Evolutionary conservation across 2,329 filamentous ascomycete species (phyloP), one percentile per base, ranked within the genome.

Genomic region (Bertia moriformis): DNA sequence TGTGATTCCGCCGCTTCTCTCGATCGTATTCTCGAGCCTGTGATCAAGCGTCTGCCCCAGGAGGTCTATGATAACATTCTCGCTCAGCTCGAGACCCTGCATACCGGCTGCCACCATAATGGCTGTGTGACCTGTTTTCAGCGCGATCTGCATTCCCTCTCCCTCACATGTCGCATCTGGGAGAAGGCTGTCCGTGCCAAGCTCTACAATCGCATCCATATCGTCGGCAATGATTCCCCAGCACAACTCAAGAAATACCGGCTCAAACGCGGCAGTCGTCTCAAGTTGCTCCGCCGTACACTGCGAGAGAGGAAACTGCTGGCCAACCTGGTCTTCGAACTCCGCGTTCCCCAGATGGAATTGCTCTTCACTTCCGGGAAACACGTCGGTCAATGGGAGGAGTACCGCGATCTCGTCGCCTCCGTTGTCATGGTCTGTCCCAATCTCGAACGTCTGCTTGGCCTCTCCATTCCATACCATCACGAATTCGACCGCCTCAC

Each of bases 401-500:
- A 67, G 38, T 66, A 71, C 39, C 55, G 66, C 33, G 65, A 71
- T 41, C 42, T 67, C 14, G 52, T 74, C 14, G 67, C 69, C 4
- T 72, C 70, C 1, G 56, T 77, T 27, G 66, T 77, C 20, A 71
- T 73, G 63, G 63, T 65, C 2, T 76, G 70, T 46, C 69, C 71
- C 4, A 71, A 69, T 42, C 51, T 77, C 17, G 69, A 76, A 51
- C 60, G 62, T 18, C 51, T 77, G 4, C 49, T 64, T 20, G 72
- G 71, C 4, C 65, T 73, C 41, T 60, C 64, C 38, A 54, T 67
- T n/a, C 60, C 66, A 2, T 71, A 68, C 45, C 58, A 61, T 29
- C 66, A 71, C 41, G 57, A 65, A 22, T 73, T 69, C 43, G 67
- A 73, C 47, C 64, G 69, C 15, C 50, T 72, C 15, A 69, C 63